Evolutionary conservation across 345 rosid species (phyloP).

Genomic region (Syzygium aromaticum): DNA sequence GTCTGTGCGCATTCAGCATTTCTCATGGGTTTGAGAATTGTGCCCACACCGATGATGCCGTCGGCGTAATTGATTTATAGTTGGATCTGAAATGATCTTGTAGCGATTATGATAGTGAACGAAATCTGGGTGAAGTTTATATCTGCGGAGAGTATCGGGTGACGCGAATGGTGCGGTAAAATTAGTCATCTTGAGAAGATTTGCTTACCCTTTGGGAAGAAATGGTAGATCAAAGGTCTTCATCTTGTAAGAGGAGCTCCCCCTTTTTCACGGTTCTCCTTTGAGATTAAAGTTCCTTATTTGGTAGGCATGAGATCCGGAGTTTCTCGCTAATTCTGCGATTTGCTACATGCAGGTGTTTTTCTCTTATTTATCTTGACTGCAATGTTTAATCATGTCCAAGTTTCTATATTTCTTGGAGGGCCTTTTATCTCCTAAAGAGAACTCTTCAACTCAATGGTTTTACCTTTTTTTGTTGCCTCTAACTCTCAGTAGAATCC

Average conservation of each 20-base stretch:
- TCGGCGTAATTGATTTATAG: not conserved
- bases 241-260: not conserved
- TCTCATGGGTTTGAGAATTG: not conserved
- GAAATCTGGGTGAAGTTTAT: not conserved
- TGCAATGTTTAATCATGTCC: not conserved
- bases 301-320: not conserved
- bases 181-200: not conserved
- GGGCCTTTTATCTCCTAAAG: not conserved
- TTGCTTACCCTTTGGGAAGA: not conserved
- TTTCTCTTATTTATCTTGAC: not conserved
- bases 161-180: not conserved
- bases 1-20: not conserved
- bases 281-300: not conserved
- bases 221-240: not conserved
- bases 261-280: not conserved
- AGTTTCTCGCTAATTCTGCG: not conserved
- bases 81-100: not conserved
- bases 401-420: not conserved
- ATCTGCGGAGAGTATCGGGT: not conserved
- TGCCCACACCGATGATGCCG: not conserved
- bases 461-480: not conserved
- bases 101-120: not conserved
- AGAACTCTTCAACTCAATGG: not conserved
- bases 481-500: not conserved
- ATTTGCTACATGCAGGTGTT: not conserved